Base-by-base conservation (phyloP, 2,329 filamentous ascomycete genomes). In the Trichoderma asperellum region DNA sequence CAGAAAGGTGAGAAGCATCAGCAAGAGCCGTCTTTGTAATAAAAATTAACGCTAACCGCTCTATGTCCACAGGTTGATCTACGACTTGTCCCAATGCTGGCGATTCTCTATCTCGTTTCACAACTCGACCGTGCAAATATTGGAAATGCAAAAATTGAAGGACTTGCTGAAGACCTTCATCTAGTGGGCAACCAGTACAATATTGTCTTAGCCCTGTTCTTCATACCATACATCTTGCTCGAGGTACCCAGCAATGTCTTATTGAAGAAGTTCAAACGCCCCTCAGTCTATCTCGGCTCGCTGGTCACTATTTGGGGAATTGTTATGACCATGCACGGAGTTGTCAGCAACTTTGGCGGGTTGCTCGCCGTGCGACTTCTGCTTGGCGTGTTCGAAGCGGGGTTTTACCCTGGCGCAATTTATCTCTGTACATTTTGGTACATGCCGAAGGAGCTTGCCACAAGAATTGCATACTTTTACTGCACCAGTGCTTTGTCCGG, bases 401-500 rank as follows among this genome's bases (percentile, higher is more conserved):
- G 90, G 78, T 92, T 94, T 85, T 92, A 92, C 43, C 80, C 80
- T 0, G 80, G 62, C 79, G 83, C 81, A 56, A 86, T 91, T 76
- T 92, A 94, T 76, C 81, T 94, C 6, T 89, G 94, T 70, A 89
- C 92, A 68, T 95, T 94, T 89, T 96, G 92, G 94, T 98, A 98
- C 75, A 89, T 90, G 70, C 89, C 94, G 70, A 84, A 85, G 58
- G 95, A 98, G 81, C 93, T 94, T 2, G 95, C 97, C 80, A 93
- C 93, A 75, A 89, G 96, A 47, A 97, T 94, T 81, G 92, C 90
- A n/a, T 94, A 98, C 83, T 97, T 98, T 84, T 98, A 97, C 83
- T 89, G 87, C 75, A 92, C 87, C 29, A 94, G 92, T 0, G 92
- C 90, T 0, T 82, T 94, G 4, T 92, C 92, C 0, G 92, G 92